These are phyloP conservation scores for Ophiostoma ulmi DNA, from an alignment of 2,329 filamentous ascomycete species.

Conservation along the genomic window DNA sequence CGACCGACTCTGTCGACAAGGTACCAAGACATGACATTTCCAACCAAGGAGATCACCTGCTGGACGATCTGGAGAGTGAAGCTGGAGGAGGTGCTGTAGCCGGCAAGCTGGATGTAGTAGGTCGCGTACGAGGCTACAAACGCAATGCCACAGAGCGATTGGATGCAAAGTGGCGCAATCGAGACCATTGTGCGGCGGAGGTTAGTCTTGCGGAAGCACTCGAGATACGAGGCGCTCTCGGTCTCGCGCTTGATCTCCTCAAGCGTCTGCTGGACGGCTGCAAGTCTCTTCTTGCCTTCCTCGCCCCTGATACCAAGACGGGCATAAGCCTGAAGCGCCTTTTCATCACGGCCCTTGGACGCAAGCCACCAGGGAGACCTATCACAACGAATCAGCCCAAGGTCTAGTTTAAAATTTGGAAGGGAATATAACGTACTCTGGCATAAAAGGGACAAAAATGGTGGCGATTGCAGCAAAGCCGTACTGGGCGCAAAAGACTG, in stretches of 20 bases:
- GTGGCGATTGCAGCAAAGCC: conserved; percentile 29
- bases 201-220: conserved; percentile 48
- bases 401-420: too few relatives aligned
- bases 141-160: conserved; percentile 56
- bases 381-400: too few relatives aligned
- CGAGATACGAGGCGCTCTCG: conserved; percentile 43
- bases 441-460: conserved; percentile 28
- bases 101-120: conserved; percentile 41
- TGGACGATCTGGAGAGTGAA: conserved; percentile 43
- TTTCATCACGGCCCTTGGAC: conserved; percentile 38
- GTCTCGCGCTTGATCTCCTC: too few relatives aligned
- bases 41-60: conserved; percentile 47
- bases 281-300: too few relatives aligned
- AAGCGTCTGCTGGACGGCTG: too few relatives aligned
- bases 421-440: conserved; percentile 10
- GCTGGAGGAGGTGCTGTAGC: conserved; percentile 35
- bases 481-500: conserved; percentile 31
- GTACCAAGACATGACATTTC: conserved; percentile 51
- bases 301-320: too few relatives aligned
- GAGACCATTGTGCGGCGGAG: conserved; percentile 38
- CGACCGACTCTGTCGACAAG: conserved; percentile 36
- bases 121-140: conserved; percentile 61
- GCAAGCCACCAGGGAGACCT: conserved; percentile 31
- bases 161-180: conserved; percentile 58
- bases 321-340: conserved; percentile 32